These are phyloP conservation scores for Phytophthora pisi DNA, from an alignment of 352 stramenopile genomes.

Conservation along the genomic window DNA sequence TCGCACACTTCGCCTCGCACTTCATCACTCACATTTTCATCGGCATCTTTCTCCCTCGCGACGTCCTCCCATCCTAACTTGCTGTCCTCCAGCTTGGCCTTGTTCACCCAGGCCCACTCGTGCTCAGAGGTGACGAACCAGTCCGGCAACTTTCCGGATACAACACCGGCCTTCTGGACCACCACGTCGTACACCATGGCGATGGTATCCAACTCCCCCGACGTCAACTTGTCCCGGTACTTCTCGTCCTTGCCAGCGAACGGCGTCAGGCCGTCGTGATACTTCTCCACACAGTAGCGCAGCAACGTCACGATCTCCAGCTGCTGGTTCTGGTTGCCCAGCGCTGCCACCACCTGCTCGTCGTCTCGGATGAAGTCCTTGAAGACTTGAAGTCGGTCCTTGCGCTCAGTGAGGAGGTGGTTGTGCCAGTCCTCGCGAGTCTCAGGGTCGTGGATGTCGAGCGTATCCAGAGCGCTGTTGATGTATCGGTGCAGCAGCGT, in stretches of 20 bases:
- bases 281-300: slow-evolving; percentile 38
- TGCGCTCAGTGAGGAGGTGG: slow-evolving; percentile 23
- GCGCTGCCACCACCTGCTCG: slow-evolving; percentile 10
- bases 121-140: slow-evolving; percentile 43
- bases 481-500: slow-evolving; percentile 37
- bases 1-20: slow-evolving; percentile 24
- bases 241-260: slow-evolving; percentile 31
- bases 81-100: slow-evolving; percentile 31
- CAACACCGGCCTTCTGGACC: slow-evolving; percentile 22
- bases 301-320: slow-evolving; percentile 42
- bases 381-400: slow-evolving; percentile 29
- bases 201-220: slow-evolving; percentile 31
- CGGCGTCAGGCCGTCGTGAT: slow-evolving; percentile 26
- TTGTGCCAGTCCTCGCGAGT: slow-evolving; percentile 23
- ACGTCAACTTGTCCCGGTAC: slow-evolving; percentile 33
- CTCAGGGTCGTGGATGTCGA: slow-evolving; percentile 18
- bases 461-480: slow-evolving; percentile 27
- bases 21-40: slow-evolving; percentile 23
- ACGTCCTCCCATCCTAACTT: slow-evolving; percentile 23
- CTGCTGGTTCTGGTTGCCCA: slow-evolving; percentile 35
- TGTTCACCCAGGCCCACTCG: slow-evolving; percentile 37
- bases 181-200: slow-evolving; percentile 37
- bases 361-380: slow-evolving; percentile 24
- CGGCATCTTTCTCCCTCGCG: slow-evolving; percentile 10
- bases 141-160: slow-evolving; percentile 28